Evolutionary conservation across 441 rosid genomes (phyloP), one percentile per base, ranked within the genome.

Genomic region (Adansonia madagascariensis): DNA sequence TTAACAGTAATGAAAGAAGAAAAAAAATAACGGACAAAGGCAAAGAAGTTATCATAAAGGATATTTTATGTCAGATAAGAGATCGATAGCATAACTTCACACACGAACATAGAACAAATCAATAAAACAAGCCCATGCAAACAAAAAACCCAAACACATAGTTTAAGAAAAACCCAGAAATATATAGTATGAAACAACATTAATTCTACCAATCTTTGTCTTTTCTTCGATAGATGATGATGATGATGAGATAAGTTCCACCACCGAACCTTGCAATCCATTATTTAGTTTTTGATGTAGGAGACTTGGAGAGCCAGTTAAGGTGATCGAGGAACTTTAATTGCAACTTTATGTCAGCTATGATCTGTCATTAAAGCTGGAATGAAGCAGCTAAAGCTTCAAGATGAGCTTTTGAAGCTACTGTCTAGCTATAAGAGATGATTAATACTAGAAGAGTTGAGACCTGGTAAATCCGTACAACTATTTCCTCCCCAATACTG

Each of bases 401-500:
- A 71, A 71, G 74, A 50, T 27, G 22, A 24, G 44, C 44, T 24
- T 50, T 49, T 31, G 39, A 70, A 70, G 74, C 74, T 49, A 22
- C 60, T 65, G 27, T 49, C 41, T 44, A 74, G 59, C 27, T 78
- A 80, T 60, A 80, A 82, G 71, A 86, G 72, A 46, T 87, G 80
- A 61, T 80, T 83, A 49, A 88, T 62, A n/a, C 87, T 81, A 77
- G 91, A 82, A 53, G 84, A 85, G 71, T 85, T 86, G 78, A 87
- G 84, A 71, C 87, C 88, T 64, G 92, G 80, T 71, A 87, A 80
- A 71, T 60, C 60, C 61, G 85, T 86, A 91, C 92, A 89, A 49
- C n/a, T 65, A 62, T 62, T 78, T 70, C 83, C 88, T 60, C 80
- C 78, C 85, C 82, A 85, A 22, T 67, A 80, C 61, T 82, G 84